These are phyloP conservation scores for Fusarium veterinarium DNA, from an alignment of 2,329 filamentous ascomycete genomes.

Conservation along the genomic window DNA sequence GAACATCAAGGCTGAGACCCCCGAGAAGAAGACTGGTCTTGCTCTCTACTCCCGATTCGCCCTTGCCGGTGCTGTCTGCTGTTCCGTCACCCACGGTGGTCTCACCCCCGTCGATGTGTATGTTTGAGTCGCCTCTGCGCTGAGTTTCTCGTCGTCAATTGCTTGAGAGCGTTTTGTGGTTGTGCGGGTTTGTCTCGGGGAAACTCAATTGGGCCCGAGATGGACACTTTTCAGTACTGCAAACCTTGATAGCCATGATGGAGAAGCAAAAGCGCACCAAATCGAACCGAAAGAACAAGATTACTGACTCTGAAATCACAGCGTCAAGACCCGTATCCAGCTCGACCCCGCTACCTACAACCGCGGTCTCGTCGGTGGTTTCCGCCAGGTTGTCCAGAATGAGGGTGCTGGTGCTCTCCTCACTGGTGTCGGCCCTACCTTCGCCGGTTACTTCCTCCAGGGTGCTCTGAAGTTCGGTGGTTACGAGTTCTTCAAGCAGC, in stretches of 20 bases:
- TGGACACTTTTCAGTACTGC: conserved; percentile 2
- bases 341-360: conserved; percentile 92
- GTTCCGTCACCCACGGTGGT: conserved; percentile 95
- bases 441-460: conserved; percentile 93
- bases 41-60: conserved; percentile 95
- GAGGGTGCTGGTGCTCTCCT: conserved; percentile 89
- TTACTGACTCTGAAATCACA: conserved; percentile 54
- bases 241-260: neutral
- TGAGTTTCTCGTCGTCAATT: conserved; percentile 29
- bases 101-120: conserved; percentile 99
- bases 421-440: conserved; percentile 87
- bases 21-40: conserved; percentile 61
- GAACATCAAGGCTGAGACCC: conserved; percentile 55
- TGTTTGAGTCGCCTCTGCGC: conserved; percentile 56
- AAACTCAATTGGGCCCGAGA: conserved; percentile 8
- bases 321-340: conserved; percentile 96
- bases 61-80: conserved; percentile 97
- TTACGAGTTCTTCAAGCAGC: conserved; percentile 97
- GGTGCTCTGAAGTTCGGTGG: conserved; percentile 94
- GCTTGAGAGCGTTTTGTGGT: conserved; percentile 13
- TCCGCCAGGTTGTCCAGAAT: conserved; percentile 84
- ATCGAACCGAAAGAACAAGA: neutral
- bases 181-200: conserved; percentile 7
- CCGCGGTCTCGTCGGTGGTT: conserved; percentile 85
- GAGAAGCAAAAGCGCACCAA: neutral